Conservation (phyloP, 768 basidiomycete genomes). For the Megacollybia marginata region DNA sequence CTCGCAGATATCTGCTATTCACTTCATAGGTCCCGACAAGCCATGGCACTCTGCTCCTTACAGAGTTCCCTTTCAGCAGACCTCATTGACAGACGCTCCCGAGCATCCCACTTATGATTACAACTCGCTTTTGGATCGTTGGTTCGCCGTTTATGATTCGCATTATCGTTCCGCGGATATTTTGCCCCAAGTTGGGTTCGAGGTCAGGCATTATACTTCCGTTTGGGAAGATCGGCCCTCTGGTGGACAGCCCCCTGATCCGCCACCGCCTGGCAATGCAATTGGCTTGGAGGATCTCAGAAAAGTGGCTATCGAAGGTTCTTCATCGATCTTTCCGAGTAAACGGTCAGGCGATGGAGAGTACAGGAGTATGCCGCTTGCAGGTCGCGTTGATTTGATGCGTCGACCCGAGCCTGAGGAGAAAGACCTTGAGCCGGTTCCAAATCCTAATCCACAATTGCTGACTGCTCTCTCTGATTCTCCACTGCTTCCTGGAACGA, state of each 20-base stretch:
- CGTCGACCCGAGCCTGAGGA: conserved; percentile 30
- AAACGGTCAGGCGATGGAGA: conserved; percentile 47
- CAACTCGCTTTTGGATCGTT: conserved; percentile 75
- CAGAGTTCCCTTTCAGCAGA: conserved; percentile 48
- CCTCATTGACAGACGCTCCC: conserved; percentile 22
- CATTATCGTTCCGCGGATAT: conserved; percentile 64
- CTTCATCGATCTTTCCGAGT: conserved; percentile 13
- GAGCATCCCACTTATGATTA: conserved; percentile 63
- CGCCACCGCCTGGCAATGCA: conserved; percentile 18
- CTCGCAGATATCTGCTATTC: conserved; percentile 75
- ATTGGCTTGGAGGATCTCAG: conserved; percentile 62
- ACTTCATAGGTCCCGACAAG: conserved; percentile 95
- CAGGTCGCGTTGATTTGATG: conserved; percentile 86
- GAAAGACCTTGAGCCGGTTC: too few relatives aligned
- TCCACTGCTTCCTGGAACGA: too few relatives aligned
- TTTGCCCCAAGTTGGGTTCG: conserved; percentile 41
- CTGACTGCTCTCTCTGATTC: too few relatives aligned
- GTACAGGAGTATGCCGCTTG: conserved; percentile 77
- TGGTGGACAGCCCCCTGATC: conserved; percentile 1
- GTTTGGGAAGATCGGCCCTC: conserved; percentile 57
- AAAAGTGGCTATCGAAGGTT: conserved; percentile 52
- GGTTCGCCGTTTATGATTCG: conserved; percentile 87
- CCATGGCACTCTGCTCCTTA: conserved; percentile 79
- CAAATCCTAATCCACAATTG: too few relatives aligned
- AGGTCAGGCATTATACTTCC: conserved; percentile 60